A percentile compares a stretch with the other conserved stretches of the same genome.
These are phyloP conservation scores for Aspergillus leporis DNA, from an alignment of 495 filamentous ascomycete genomes.

Conservation along the genomic window DNA sequence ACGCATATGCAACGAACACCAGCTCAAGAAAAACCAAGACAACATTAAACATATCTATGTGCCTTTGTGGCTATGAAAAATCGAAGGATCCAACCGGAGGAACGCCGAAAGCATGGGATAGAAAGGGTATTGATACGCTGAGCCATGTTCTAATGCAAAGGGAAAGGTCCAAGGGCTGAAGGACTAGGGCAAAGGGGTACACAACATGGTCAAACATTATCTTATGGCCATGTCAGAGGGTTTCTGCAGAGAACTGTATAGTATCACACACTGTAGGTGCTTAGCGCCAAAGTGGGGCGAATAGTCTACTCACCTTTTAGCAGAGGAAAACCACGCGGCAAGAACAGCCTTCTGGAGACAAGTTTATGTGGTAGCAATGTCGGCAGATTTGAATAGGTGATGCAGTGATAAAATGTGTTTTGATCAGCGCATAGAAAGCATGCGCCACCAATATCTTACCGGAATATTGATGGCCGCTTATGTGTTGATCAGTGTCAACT, in stretches of 20 bases:
- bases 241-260: not conserved
- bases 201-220: constrained; percentile 2
- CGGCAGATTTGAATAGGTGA: not conserved
- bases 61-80: constrained; percentile 3
- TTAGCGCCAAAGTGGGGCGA: not conserved
- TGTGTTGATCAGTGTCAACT: not conserved
- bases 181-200: constrained; percentile 5
- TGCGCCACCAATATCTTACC: not conserved
- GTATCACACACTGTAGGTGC: not conserved
- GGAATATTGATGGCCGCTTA: not conserved
- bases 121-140: constrained; percentile 4
- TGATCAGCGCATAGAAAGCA: not conserved
- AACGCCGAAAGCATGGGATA: not conserved
- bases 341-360: not conserved
- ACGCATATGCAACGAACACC: not conserved
- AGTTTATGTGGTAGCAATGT: not conserved
- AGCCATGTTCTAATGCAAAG: not conserved
- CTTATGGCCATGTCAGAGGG: constrained; percentile 1
- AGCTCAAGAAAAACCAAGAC: not conserved
- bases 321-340: not conserved
- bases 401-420: not conserved
- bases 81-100: constrained; percentile 3
- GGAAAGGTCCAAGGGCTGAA: not conserved
- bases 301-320: not conserved
- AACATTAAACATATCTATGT: not conserved